Conservation (phyloP, 2,329 filamentous ascomycete genomes). For the Fusarium neocosmosporiellum region DNA sequence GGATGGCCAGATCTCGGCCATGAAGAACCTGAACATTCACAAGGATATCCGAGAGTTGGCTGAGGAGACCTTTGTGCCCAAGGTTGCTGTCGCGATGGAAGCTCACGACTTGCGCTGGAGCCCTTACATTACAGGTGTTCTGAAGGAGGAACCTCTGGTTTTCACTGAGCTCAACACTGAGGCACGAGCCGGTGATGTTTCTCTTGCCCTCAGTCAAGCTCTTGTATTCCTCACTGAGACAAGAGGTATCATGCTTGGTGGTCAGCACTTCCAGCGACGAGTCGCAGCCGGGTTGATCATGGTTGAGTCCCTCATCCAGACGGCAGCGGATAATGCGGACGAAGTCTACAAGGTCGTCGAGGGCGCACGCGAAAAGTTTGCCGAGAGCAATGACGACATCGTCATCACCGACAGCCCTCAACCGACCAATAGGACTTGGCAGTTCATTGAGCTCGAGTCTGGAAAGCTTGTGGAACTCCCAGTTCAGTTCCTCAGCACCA, state of each 20-base stretch:
- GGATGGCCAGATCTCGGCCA: slow-evolving; percentile 41
- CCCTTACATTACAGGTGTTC: slow-evolving; percentile 40
- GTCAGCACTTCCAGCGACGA: slow-evolving; percentile 48
- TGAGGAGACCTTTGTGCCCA: slow-evolving; percentile 32
- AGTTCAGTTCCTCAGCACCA: slow-evolving; percentile 40
- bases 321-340: slow-evolving; percentile 36
- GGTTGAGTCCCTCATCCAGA: slow-evolving; percentile 41
- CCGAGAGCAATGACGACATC: slow-evolving; percentile 40
- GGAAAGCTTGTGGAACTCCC: slow-evolving; percentile 39
- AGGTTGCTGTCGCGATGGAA: slow-evolving; percentile 39
- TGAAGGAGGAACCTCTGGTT: slow-evolving; percentile 23
- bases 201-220: slow-evolving; percentile 39
- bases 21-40: slow-evolving; percentile 47
- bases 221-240: slow-evolving; percentile 44
- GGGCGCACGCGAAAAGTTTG: slow-evolving; percentile 36
- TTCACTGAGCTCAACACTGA: slow-evolving; percentile 44
- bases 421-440: slow-evolving; percentile 40
- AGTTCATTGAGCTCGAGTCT: slow-evolving; percentile 40
- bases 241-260: slow-evolving; percentile 44
- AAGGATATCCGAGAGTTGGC: slow-evolving; percentile 41
- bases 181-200: slow-evolving; percentile 41
- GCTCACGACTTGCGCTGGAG: slow-evolving; percentile 38
- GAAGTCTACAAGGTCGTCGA: slow-evolving; percentile 36
- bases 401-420: slow-evolving; percentile 38
- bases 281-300: slow-evolving; percentile 43